Conservation (phyloP, 192 early-diverging fungal genomes). For the Chytriomyces sp. region DNA sequence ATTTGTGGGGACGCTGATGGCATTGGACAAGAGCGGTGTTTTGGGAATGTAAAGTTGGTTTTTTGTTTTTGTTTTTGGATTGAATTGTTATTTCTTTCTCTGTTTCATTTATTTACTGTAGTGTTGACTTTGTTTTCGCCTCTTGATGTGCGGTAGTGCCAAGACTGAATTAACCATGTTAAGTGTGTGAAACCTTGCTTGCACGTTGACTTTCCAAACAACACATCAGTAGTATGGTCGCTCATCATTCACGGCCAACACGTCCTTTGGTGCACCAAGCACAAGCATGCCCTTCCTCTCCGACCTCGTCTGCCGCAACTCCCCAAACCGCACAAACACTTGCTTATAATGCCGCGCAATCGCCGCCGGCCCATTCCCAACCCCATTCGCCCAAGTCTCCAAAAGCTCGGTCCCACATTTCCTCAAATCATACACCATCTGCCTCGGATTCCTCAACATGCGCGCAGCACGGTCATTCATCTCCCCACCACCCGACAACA, state of each 20-base stretch:
- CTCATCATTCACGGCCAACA: background rate
- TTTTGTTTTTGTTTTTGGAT: background rate
- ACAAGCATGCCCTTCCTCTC: constrained; percentile 1
- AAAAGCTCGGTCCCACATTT: background rate
- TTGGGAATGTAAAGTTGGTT: constrained; percentile 2
- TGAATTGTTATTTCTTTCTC: background rate
- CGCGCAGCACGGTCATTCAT: constrained; percentile 13
- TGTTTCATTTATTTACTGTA: background rate
- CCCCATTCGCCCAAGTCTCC: background rate
- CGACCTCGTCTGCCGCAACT: constrained; percentile 1
- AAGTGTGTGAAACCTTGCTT: too few species aligned
- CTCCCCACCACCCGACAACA: constrained; percentile 7
- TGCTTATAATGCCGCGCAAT: background rate
- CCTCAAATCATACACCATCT: constrained; percentile 2
- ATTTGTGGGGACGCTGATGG: constrained; percentile 85
- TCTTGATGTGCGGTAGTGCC: too few species aligned
- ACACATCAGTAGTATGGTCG: background rate
- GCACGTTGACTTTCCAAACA: too few species aligned
- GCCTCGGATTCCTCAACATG: background rate
- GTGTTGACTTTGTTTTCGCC: background rate
- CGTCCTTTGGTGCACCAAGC: background rate
- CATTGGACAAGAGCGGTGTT: constrained; percentile 55
- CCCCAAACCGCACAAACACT: constrained; percentile 16
- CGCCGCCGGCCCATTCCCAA: background rate
- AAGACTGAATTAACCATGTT: too few species aligned